Base-by-base conservation (phyloP, 2,329 filamentous ascomycete species). In the Colletotrichum scovillei region DNA sequence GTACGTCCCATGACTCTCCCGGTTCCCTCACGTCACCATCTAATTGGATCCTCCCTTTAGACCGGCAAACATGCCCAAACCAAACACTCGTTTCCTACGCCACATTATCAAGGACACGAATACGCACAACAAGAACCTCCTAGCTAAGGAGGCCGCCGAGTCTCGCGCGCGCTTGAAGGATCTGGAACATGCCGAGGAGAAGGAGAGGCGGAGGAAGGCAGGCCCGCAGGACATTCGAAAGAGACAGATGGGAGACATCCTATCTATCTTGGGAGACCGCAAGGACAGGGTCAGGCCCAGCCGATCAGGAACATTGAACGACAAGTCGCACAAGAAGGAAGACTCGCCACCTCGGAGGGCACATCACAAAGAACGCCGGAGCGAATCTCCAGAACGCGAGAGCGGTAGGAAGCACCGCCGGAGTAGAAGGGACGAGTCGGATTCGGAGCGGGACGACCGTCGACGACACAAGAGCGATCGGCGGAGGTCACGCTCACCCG, bases 51-150 rank as follows among this genome's bases (percentile, higher is more conserved):
- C n/a, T 57, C 12, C 56, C 63, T 26, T 16, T 82, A 95, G 90
- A 78, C 90, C 92, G 70, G 83, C 89, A 58, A 89, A 89, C 76
- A 90, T 92, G 75, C 94, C 94, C 0, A 98, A 96, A 80, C 95
- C 96, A 3, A 98, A 99, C 79, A 98, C 94, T 0, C 90, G 93
- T 42, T 98, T 98, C 80, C 85, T 99, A 55, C 92, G 92, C 71
- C 93, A 97, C 78, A 94, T 98, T 69, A 94, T 99, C 74, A 93
- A 92, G 75, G 93, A 97, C 76, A 97, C 95, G 9, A 93, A 97
- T 78, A 93, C 84, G 67, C 96, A 99, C 83, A 99, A 99, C 88
- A 91, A 93, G 28, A 93, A 94, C 0, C 86, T 98, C 35, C 90
- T 95, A 22, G 94, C 93, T 0, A 97, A 92, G 79, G 96, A 98